A percentile compares a stretch with the other conserved stretches of the same genome.
Evolutionary conservation across 2,329 filamentous ascomycete genomes (phyloP).

Genomic region (Aspergillus fijiensis): DNA sequence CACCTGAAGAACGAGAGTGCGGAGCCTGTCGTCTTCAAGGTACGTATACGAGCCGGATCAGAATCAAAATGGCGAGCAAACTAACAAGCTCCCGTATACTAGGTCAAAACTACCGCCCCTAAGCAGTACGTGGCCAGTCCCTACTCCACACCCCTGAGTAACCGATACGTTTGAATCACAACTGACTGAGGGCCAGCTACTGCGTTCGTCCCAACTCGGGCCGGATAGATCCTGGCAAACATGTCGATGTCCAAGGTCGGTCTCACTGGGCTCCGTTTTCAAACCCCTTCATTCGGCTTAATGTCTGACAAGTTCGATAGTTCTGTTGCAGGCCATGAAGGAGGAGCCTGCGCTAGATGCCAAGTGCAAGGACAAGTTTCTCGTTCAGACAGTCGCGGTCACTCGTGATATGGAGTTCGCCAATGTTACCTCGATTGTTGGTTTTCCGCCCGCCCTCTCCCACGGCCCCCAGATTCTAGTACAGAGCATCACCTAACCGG

Average conservation of each 20-base stretch:
- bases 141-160: constrained; percentile 3
- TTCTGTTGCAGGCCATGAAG: constrained; percentile 97
- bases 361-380: constrained; percentile 95
- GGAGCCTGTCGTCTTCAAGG: constrained; percentile 65
- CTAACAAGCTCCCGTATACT: constrained; percentile 26
- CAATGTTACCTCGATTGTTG: constrained; percentile 77
- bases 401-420: constrained; percentile 79
- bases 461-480: constrained; percentile 2
- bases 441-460: constrained; percentile 37
- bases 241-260: constrained; percentile 89
- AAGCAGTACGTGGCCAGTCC: constrained; percentile 74
- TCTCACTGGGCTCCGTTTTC: constrained; percentile 2
- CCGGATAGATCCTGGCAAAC: constrained; percentile 83
- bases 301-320: constrained; percentile 49
- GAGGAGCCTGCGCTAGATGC: constrained; percentile 81
- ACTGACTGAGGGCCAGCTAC: constrained; percentile 63
- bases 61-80: constrained; percentile 13
- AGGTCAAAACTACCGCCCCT: constrained; percentile 98
- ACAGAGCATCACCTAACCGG: constrained; percentile 10
- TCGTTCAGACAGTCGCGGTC: constrained; percentile 88
- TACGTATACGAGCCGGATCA: constrained; percentile 32
- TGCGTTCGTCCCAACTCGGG: constrained; percentile 97
- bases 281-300: not conserved
- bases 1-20: constrained; percentile 58
- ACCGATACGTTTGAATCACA: constrained; percentile 5